Evolutionary conservation across 352 stramenopile species (phyloP), one percentile per base, ranked within the genome.

Genomic region (Pythium scleroteichum): DNA sequence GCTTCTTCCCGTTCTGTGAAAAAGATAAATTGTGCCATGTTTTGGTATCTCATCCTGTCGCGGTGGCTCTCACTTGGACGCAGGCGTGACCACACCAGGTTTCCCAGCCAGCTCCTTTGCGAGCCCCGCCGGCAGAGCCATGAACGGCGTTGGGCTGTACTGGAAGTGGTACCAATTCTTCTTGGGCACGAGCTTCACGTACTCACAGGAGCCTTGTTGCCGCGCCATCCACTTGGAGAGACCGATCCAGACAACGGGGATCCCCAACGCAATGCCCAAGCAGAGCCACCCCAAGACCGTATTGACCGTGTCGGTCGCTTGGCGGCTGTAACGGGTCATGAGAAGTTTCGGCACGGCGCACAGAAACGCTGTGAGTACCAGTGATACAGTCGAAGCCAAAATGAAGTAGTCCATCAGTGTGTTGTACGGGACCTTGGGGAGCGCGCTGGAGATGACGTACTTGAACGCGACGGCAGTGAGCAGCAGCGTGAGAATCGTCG

Each of bases 341-440:
- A 64, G 20, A 19, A 68, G 48, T 42, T 64, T 65, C 10, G 54
- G 50, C 5, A 68, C 19, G 16, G 49, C 44, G 32, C 53, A 68
- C 1, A 72, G 45, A n/a, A 68, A 55, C 14, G 54, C 53, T 23
- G 54, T 56, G 16, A 62, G 26, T 33, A 68, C 42, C 7, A 72
- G 45, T 13, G 50, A 54, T 2, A 69, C 35, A 1, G 57, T 62
- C 17, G 41, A 51, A 14, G 38, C 33, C 53, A 72, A 47, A 19
- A 41, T 55, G 33, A 55, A 45, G 27, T 55, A 55, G 53, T 78
- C 70, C 32, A 78, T 53, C 19, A 66, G 50, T 50, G 70, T 78
- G 33, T 66, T 54, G 64, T 78, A 75, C 44, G 66, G 59, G 6
- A 78, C 66, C 38, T 72, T 62, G 19, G 69, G 69, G 16, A 77